A percentile compares a stretch with the other conserved stretches of the same genome.
Evolutionary conservation across 208 protist genomes (phyloP).

Genomic region (Leishmania tropica): DNA sequence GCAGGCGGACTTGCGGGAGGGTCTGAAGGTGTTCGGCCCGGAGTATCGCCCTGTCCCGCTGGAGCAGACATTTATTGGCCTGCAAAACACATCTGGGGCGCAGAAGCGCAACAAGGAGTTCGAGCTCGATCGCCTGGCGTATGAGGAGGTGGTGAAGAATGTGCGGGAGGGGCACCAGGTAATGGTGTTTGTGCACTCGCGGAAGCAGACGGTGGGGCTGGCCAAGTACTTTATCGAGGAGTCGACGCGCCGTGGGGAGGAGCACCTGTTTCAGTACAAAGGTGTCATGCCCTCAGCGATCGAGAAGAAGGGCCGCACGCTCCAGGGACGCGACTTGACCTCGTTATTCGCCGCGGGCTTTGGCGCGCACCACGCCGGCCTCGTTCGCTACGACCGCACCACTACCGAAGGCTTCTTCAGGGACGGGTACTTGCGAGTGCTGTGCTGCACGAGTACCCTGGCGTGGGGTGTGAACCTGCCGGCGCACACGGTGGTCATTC

Average conservation of each 20-base stretch:
- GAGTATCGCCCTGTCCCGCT: constrained; percentile 98
- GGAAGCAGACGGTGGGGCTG: constrained; percentile 96
- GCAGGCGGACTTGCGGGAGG: constrained; percentile 89
- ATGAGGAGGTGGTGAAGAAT: constrained; percentile 80
- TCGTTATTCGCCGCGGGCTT: constrained; percentile 93
- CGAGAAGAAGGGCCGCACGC: constrained; percentile 52
- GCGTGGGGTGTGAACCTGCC: constrained; percentile 99
- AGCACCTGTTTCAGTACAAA: constrained; percentile 65
- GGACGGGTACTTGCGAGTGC: constrained; percentile 93
- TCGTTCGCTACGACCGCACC: constrained; percentile 95
- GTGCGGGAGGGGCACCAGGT: constrained; percentile 96
- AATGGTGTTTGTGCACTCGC: constrained; percentile 99
- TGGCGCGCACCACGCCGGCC: constrained; percentile 97
- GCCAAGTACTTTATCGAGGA: constrained; percentile 92
- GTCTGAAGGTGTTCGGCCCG: constrained; percentile 96
- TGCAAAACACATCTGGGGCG: constrained; percentile 42
- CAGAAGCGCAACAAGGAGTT: constrained; percentile 59
- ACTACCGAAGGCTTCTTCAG: constrained; percentile 96
- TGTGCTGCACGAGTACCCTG: constrained; percentile 99
- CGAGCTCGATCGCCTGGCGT: constrained; percentile 74
- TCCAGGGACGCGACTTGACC: constrained; percentile 88
- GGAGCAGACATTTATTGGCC: constrained; percentile 95
- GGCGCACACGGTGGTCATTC: constrained; percentile 99
- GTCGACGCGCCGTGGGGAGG: constrained; percentile 55
- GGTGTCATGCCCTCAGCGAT: constrained; percentile 45